Evolutionary conservation across 2,329 filamentous ascomycete species (phyloP), one percentile per base, ranked within the genome.

Genomic region (Calonectria honghensis): DNA sequence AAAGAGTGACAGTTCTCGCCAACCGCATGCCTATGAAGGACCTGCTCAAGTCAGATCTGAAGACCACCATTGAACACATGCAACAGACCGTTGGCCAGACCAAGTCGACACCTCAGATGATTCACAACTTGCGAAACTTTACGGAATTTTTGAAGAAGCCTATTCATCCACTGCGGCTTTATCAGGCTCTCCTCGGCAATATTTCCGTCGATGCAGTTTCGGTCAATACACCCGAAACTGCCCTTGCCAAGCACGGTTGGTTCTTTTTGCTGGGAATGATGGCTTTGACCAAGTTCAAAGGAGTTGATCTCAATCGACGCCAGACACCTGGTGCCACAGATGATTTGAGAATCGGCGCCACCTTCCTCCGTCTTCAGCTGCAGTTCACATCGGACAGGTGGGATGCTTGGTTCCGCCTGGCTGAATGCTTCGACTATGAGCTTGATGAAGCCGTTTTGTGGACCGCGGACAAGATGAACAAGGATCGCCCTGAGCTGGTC

Each of bases 401-500:
- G 96, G 94, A 98, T 83, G 94, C 94, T 0, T 98, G 96, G 96
- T 97, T 96, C 83, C 91, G 95, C 16, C 90, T 98, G 31, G 96
- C 94, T 0, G 95, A 98, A 83, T 95, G 94, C 64, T 96, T 95
- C 80, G 96, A 98, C 84, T 94, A 95, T 66, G 95, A 97, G 80
- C 87, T 98, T 18, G 96, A 98, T 76, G 96, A 98, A 83, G 92
- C 93, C 9, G 94, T 97, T 6, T 91, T 96, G 6, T 98, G 96
- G 96, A 94, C 93, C 27, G 94, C 95, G 0, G 95, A 98, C 79
- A 98, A 97, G 84, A 93, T 98, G 85, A 98, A 98, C 85, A 96
- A 94, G 82, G 93, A 94, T 79, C 92, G 94, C 70, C 86, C 88
- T 5, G 95, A 97, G 73, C 85, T 98, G 57, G 90, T 95, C 31